Conservation (phyloP, 2,329 filamentous ascomycete genomes). For the Phialophora chinensis region DNA sequence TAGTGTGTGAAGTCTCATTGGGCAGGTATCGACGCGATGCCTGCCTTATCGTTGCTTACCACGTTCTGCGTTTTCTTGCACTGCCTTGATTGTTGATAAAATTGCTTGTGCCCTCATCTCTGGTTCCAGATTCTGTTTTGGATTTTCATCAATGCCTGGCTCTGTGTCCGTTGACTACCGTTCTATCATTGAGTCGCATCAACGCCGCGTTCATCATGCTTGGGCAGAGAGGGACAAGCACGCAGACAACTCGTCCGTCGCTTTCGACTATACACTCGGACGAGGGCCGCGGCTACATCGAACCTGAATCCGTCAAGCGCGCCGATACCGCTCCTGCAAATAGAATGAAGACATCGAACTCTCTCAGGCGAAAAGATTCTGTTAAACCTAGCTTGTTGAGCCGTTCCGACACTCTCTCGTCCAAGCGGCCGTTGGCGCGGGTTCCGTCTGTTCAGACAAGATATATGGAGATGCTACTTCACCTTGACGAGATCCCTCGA, state of each 20-base stretch:
- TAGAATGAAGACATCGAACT: background rate
- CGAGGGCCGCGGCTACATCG: constrained; percentile 3
- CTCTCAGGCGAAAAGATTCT: constrained; percentile 16
- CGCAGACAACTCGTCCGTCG: constrained; percentile 20
- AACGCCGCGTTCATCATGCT: constrained; percentile 15
- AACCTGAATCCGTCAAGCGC: constrained; percentile 7
- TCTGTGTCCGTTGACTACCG: background rate
- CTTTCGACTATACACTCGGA: constrained; percentile 31
- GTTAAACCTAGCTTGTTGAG: background rate
- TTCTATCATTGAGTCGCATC: background rate
- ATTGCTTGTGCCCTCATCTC: background rate
- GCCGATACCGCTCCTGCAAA: constrained; percentile 3
- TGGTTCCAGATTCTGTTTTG: background rate
- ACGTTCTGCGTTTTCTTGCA: constrained; percentile 3
- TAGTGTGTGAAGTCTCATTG: background rate
- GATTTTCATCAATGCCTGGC: background rate
- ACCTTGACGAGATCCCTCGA: constrained; percentile 43
- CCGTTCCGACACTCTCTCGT: constrained; percentile 19
- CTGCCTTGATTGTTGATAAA: constrained; percentile 8
- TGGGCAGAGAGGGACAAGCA: constrained; percentile 2
- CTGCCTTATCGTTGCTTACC: background rate
- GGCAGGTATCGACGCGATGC: constrained; percentile 10
- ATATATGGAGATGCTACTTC: constrained; percentile 42
- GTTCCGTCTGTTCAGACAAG: constrained; percentile 36
- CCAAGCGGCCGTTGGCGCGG: constrained; percentile 28